Percentiles rank a stretch among this genome's conserved stretches.
These are phyloP conservation scores for Dactylis glomerata DNA, from an alignment of 176 grass and related monocot genomes.

Conservation along the genomic window DNA sequence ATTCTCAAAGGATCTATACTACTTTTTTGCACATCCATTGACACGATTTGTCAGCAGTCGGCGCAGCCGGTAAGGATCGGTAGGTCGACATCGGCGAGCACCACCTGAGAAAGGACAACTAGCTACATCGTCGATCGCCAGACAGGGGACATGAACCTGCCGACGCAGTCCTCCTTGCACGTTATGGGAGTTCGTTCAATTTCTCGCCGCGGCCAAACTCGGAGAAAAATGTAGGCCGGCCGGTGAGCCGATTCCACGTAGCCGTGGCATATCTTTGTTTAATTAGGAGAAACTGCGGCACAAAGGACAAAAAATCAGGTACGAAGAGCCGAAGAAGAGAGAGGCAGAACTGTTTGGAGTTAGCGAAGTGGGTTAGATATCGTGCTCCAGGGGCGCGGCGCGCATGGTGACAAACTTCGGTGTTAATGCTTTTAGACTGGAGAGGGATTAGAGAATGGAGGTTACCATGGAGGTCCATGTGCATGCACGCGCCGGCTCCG, in stretches of 20 bases:
- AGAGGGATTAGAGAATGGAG: neutral
- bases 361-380: neutral
- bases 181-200: neutral
- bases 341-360: neutral
- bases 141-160: neutral
- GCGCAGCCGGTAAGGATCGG: no score
- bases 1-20: no score
- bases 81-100: no score
- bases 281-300: neutral
- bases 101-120: no score
- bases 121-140: neutral
- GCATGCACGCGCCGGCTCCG: neutral
- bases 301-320: constrained; percentile 17
- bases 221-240: neutral
- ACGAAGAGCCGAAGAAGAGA: neutral
- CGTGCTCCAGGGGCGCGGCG: neutral
- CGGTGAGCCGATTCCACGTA: neutral
- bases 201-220: neutral
- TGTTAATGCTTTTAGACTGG: neutral
- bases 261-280: neutral
- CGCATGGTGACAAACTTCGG: neutral
- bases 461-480: neutral
- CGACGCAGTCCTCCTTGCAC: neutral
- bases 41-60: no score
- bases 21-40: no score